These are phyloP conservation scores for Gamarada debralockiae DNA, from an alignment of 495 filamentous ascomycete genomes.

Conservation along the genomic window DNA sequence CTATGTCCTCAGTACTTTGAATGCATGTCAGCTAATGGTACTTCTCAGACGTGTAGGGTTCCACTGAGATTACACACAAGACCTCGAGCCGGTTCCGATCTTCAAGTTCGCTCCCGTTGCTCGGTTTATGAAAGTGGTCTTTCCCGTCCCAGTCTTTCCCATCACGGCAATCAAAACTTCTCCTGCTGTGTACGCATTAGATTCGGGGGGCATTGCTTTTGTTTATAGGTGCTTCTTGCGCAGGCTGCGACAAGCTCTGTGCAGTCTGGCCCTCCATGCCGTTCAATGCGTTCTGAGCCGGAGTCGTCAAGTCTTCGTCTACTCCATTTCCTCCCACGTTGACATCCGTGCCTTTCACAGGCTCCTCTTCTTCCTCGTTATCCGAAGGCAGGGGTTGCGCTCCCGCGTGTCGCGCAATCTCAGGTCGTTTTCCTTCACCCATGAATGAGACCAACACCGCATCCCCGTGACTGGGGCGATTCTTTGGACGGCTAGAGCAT, in stretches of 20 bases:
- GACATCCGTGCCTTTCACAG: conserved; percentile 28
- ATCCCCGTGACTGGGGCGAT: conserved; percentile 40
- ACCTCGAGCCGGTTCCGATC: no score
- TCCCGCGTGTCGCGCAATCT: conserved; percentile 42
- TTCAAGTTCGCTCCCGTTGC: no score
- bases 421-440: conserved; percentile 41
- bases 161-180: no score
- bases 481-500: conserved; percentile 6
- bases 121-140: no score
- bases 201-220: conserved; percentile 13
- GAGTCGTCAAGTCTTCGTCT: conserved; percentile 18
- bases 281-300: conserved; percentile 24
- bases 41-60: no score
- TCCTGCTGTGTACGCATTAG: conserved; percentile 19
- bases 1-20: no score
- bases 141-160: no score
- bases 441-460: conserved; percentile 49
- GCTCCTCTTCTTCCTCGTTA: conserved; percentile 38
- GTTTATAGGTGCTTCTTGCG: conserved; percentile 17
- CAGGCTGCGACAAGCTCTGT: conserved; percentile 16
- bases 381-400: conserved; percentile 32
- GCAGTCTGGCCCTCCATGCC: conserved; percentile 11
- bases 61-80: no score
- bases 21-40: no score
- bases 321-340: conserved; percentile 20